phyloP scores from a whole-genome alignment of 441 rosid species.

The Theobroma grandiflorum region DNA sequence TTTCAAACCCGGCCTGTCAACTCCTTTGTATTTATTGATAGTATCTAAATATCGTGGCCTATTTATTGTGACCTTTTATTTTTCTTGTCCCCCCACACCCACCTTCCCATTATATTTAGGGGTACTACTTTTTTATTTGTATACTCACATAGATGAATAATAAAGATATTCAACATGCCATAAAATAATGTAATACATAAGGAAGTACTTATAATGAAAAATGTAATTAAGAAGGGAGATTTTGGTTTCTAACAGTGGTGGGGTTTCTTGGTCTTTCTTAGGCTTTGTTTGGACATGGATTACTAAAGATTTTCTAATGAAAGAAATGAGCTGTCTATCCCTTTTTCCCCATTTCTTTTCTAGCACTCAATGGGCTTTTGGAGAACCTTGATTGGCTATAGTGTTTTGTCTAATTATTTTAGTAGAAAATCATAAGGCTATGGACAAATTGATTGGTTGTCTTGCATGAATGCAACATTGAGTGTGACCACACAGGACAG shows the following conservation, averaged over 20 bases:
- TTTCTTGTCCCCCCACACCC: conserved; percentile 56
- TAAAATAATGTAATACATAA: not conserved
- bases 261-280: conserved; percentile 29
- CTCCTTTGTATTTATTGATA: conserved; percentile 63
- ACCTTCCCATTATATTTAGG: conserved; percentile 34
- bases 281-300: conserved; percentile 47
- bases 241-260: conserved; percentile 32
- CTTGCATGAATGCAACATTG: conserved; percentile 58
- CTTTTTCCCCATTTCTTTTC: not conserved
- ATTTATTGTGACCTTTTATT: conserved; percentile 48
- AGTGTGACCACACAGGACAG: conserved; percentile 50
- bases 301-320: conserved; percentile 24
- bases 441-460: conserved; percentile 52
- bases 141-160: not conserved
- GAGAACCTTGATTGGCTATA: conserved; percentile 37
- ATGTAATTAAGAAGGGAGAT: conserved; percentile 26
- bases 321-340: conserved; percentile 56
- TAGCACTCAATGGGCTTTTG: conserved; percentile 29
- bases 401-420: conserved; percentile 29
- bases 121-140: not conserved
- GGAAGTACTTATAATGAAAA: not conserved
- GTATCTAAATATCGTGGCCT: conserved; percentile 46
- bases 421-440: conserved; percentile 33
- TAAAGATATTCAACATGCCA: not conserved
- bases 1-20: conserved; percentile 67